Evolutionary conservation across 257 asterid species (phyloP).

Genomic region (Solanum chiquidenum): DNA sequence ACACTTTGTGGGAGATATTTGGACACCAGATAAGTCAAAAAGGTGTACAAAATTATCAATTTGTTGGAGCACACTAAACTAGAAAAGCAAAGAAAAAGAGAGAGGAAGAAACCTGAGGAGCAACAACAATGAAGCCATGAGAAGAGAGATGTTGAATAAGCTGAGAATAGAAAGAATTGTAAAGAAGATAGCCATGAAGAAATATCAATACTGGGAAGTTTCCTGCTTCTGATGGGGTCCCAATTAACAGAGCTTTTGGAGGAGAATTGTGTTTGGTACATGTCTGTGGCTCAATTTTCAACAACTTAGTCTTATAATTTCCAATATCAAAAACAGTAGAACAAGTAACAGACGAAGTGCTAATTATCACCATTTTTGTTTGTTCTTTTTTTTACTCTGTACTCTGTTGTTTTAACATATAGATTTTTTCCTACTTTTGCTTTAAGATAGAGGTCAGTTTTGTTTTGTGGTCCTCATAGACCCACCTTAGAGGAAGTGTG

Average conservation of each 20-base stretch:
- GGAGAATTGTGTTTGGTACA: constrained; percentile 20
- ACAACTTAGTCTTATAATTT: constrained; percentile 16
- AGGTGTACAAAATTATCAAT: not conserved
- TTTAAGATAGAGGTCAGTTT: not conserved
- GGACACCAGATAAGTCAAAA: accelerated
- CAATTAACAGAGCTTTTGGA: constrained; percentile 56
- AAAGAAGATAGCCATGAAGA: constrained; percentile 79
- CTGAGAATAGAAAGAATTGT: constrained; percentile 79
- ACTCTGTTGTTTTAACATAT: not conserved
- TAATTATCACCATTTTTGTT: constrained; percentile 2
- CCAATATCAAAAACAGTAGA: constrained; percentile 37
- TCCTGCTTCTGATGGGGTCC: constrained; percentile 50
- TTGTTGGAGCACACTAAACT: not conserved
- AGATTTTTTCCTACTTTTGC: not conserved
- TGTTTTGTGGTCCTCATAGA: not conserved
- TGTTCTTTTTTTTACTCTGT: not conserved
- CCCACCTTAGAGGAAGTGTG: not conserved
- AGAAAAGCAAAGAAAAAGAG: not conserved
- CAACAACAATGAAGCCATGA: constrained; percentile 75
- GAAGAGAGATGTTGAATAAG: constrained; percentile 69
- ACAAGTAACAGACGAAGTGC: constrained; percentile 12
- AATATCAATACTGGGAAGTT: constrained; percentile 48
- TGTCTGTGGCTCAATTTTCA: constrained; percentile 18
- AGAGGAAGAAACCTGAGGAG: constrained; percentile 58
- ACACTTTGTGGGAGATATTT: too few relatives aligned